These are phyloP conservation scores for Fraxinus platypoda DNA, from an alignment of 305 asterid species.

Conservation along the genomic window DNA sequence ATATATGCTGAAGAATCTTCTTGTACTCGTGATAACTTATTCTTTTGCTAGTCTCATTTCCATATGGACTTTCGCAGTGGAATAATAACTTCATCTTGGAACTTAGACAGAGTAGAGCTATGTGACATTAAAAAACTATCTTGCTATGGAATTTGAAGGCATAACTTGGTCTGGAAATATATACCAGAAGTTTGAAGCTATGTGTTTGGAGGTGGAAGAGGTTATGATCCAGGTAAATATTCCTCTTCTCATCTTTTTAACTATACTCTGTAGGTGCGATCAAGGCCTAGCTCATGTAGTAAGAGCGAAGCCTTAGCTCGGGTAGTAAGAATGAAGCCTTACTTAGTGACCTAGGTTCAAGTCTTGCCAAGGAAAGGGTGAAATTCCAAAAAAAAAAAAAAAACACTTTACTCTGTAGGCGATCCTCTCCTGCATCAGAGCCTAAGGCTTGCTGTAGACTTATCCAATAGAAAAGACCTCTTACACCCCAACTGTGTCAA, in stretches of 20 bases:
- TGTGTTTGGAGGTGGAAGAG: conserved; percentile 54
- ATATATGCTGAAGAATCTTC: not conserved
- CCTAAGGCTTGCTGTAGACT: not conserved
- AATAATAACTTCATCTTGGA: not conserved
- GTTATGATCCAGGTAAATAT: conserved; percentile 42
- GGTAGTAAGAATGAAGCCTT: no score
- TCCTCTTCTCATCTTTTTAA: not conserved
- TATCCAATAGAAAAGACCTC: not conserved
- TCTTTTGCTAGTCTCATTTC: not conserved
- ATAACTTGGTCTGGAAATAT: conserved; percentile 45
- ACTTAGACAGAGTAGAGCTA: not conserved
- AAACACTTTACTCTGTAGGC: not conserved
- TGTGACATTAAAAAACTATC: not conserved
- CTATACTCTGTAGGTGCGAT: not conserved
- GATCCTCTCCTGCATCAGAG: not conserved
- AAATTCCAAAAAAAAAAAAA: no score
- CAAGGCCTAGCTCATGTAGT: not conserved
- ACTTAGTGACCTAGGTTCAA: not conserved
- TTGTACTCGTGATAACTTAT: not conserved
- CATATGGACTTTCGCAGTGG: not conserved
- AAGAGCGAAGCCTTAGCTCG: not conserved
- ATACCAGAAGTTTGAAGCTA: conserved; percentile 45
- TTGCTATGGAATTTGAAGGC: conserved; percentile 41
- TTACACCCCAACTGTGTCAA: not conserved
- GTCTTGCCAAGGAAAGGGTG: not conserved